Conservation (phyloP, 1,139 yeast species). For the Kodamaea fungicola region DNA sequence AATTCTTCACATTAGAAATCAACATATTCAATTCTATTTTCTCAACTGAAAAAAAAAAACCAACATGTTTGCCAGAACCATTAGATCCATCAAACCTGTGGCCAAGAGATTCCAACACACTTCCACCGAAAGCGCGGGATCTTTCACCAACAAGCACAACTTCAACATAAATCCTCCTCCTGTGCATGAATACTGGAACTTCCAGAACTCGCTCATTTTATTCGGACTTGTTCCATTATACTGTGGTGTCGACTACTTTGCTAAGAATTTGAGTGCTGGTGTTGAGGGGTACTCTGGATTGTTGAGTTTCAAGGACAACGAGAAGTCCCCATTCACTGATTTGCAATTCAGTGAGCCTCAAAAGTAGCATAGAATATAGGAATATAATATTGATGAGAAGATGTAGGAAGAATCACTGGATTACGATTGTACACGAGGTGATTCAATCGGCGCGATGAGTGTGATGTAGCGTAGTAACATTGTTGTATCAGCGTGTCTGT, state of each 20-base stretch:
- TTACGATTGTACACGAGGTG: too few relatives aligned
- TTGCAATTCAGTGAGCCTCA: constrained; percentile 40
- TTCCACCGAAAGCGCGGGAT: constrained; percentile 20
- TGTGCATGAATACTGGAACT: constrained; percentile 48
- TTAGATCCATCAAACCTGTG: constrained; percentile 19
- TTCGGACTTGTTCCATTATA: constrained; percentile 40
- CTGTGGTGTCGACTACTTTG: constrained; percentile 33
- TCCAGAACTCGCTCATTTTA: constrained; percentile 34
- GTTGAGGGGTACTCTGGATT: constrained; percentile 33
- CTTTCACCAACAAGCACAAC: constrained; percentile 42
- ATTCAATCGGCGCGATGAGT: too few relatives aligned
- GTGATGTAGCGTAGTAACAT: too few relatives aligned
- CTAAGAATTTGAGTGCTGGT: constrained; percentile 29
- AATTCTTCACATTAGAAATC: constrained; percentile 5
- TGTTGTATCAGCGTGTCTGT: too few relatives aligned
- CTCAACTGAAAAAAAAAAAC: constrained; percentile 3
- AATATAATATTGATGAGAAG: too few relatives aligned
- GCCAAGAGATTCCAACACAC: constrained; percentile 36
- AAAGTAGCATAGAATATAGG: constrained; percentile 1
- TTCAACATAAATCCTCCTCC: constrained; percentile 47
- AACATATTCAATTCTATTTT: neutral
- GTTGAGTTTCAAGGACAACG: constrained; percentile 34
- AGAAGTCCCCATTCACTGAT: constrained; percentile 36
- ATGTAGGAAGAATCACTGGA: too few relatives aligned
- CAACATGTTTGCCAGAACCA: constrained; percentile 26